Conservation (phyloP, 768 basidiomycete species). For the Mycena belliarum region DNA sequence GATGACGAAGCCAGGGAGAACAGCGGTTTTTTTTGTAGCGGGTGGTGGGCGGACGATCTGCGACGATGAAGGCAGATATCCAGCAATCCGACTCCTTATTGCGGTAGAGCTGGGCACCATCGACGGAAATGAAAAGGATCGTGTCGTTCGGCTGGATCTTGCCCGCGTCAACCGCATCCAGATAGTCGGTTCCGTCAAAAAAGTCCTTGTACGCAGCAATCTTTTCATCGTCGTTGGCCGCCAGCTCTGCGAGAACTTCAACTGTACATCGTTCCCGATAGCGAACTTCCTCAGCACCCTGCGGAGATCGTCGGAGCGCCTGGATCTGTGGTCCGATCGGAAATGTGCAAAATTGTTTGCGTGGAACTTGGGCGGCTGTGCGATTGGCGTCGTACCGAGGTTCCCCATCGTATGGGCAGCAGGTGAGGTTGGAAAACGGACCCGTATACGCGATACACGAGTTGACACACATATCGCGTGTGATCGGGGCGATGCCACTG, state of each 20-base stretch:
- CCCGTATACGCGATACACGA: slow-evolving; percentile 29
- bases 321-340: slow-evolving; percentile 41
- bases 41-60: slow-evolving; percentile 25
- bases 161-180: slow-evolving; percentile 22
- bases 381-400: not conserved
- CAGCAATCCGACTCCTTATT: slow-evolving; percentile 37
- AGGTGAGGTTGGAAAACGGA: not conserved
- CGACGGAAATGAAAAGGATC: slow-evolving; percentile 21
- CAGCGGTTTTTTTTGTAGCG: slow-evolving; percentile 29
- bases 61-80: slow-evolving; percentile 38
- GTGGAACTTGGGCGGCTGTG: too few relatives aligned
- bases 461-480: slow-evolving; percentile 33
- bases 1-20: slow-evolving; percentile 23
- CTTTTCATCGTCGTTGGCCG: not conserved
- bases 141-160: slow-evolving; percentile 27
- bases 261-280: slow-evolving; percentile 29
- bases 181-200: slow-evolving; percentile 30
- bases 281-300: slow-evolving; percentile 29
- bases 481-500: slow-evolving; percentile 26
- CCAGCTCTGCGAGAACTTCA: slow-evolving; percentile 23
- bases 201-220: slow-evolving; percentile 26
- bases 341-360: too few relatives aligned
- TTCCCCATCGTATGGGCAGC: not conserved
- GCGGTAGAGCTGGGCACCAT: slow-evolving; percentile 30
- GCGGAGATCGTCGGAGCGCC: slow-evolving; percentile 26